Base-by-base conservation (phyloP, 148 eudicot genomes). In the Camellia sinensis region DNA sequence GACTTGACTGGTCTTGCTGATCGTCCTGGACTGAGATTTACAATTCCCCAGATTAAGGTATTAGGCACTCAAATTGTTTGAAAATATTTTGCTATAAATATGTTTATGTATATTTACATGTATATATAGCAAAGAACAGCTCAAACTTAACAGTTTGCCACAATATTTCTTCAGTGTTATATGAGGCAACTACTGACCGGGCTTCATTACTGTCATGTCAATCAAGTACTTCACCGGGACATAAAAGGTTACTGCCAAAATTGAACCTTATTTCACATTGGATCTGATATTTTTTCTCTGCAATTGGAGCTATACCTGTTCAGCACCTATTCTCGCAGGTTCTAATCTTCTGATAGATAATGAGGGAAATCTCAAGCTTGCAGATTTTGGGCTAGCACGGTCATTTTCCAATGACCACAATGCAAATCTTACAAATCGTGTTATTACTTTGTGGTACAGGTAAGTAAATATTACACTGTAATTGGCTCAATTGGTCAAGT, bases 171-270 rank as follows among this genome's bases (percentile, higher is more conserved):
- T 80, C 85, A 93, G 97, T 93, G 97, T 84, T 93, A 91, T 74
- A 88, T 93, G 93, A 89, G 82, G 83, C 97, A 93, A 83, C 84
- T 93, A 80, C 82, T 93, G 73, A 87, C 90, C 41, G 95, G 97
- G 71, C 93, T 93, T 60, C 92, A 86, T 81, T 93, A 91, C 78
- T 93, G 97, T 83, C 97, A 90, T 82, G 86, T 86, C 80, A 93
- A 93, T 83, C 89, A 89, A 84, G 93, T 93, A 65, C 91, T 93
- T 85, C 97, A 93, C 77, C 89, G 93, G 75, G 97, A 93, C 79
- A 91, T 91, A 44, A 93, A 93, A 91, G 95, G 97, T 89, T 8
- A 17, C 62, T 81, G 43, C 63, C 48, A 43, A 17, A 12, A 73
- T 48, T 64, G 3, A 62, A 63, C 19, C 43, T 6, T 62, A 12